These are phyloP conservation scores for Suhomyces choctaworum DNA, from an alignment of 1,139 yeast genomes.

Conservation along the genomic window DNA sequence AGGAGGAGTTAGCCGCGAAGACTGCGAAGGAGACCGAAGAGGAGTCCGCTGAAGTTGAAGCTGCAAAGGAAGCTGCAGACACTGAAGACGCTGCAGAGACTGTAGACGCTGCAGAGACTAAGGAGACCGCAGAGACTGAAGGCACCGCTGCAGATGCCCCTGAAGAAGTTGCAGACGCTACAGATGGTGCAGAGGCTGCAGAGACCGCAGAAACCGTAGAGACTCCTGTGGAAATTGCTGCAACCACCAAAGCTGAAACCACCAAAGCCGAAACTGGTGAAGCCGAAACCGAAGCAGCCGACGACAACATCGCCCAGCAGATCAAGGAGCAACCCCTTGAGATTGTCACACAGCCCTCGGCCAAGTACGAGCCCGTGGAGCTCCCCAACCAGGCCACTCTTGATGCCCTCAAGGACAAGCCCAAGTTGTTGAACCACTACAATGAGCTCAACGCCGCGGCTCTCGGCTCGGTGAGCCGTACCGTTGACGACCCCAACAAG, in stretches of 20 bases:
- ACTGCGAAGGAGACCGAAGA: background rate
- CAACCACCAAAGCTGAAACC: background rate
- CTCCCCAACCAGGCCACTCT: conserved; percentile 40
- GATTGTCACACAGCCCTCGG: conserved; percentile 31
- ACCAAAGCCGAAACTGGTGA: conserved; percentile 9
- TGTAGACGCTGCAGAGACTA: conserved; percentile 10
- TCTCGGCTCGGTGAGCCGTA: conserved; percentile 44
- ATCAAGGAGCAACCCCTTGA: conserved; percentile 37
- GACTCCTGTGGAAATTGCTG: background rate
- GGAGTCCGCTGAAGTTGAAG: conserved; percentile 2
- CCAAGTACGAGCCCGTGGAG: conserved; percentile 37
- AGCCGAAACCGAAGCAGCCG: conserved; percentile 21
- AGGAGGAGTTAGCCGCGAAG: background rate
- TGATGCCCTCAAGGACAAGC: conserved; percentile 49
- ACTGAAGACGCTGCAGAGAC: conserved; percentile 7
- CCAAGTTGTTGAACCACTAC: conserved; percentile 49
- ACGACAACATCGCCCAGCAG: background rate
- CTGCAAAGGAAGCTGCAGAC: conserved; percentile 1
- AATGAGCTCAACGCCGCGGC: conserved; percentile 52
- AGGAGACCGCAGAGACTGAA: conserved; percentile 6
- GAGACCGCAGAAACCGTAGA: background rate
- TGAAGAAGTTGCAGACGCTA: background rate
- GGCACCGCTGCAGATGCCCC: background rate
- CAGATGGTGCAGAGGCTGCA: conserved; percentile 1
- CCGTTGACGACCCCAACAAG: conserved; percentile 52